Evolutionary conservation across 768 basidiomycete species (phyloP).

Genomic region (Favolaschia claudopus): DNA sequence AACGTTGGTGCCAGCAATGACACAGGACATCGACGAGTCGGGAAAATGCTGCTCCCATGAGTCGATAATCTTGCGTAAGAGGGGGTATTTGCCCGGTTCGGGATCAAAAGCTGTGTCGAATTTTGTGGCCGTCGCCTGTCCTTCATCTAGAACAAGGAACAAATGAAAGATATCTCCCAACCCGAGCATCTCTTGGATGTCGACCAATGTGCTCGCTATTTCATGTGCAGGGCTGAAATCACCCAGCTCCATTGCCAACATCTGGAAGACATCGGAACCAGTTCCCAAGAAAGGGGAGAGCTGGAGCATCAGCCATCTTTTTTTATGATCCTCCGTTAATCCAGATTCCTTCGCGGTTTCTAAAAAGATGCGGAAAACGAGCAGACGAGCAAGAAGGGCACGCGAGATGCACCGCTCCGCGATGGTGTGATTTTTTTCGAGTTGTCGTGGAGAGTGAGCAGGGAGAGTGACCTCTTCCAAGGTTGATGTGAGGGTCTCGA

Average conservation of each 20-base stretch:
- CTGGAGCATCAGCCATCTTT: not conserved
- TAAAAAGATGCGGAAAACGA: not conserved
- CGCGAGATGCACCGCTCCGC: not conserved
- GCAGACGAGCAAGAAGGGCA: not conserved
- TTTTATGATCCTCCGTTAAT: not conserved
- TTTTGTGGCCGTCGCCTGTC: too few relatives aligned
- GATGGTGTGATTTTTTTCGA: not conserved
- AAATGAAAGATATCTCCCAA: too few relatives aligned
- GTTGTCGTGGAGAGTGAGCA: not conserved
- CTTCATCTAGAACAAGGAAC: too few relatives aligned
- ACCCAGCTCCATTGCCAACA: too few relatives aligned
- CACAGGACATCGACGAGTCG: not conserved
- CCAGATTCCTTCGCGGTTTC: not conserved
- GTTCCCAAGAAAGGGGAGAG: not conserved
- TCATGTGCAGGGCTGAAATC: too few relatives aligned
- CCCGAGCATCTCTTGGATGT: too few relatives aligned
- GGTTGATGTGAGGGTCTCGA: not conserved
- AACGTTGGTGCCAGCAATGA: not conserved
- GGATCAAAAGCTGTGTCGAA: too few relatives aligned
- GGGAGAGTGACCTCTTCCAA: not conserved
- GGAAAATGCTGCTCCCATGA: not conserved
- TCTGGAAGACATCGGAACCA: too few relatives aligned
- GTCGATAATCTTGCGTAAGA: too few relatives aligned
- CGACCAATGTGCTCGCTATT: too few relatives aligned
- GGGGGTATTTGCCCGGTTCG: too few relatives aligned